phyloP scores from a whole-genome alignment of 139 green algal species.

The Tetraselmis striata region DNA sequence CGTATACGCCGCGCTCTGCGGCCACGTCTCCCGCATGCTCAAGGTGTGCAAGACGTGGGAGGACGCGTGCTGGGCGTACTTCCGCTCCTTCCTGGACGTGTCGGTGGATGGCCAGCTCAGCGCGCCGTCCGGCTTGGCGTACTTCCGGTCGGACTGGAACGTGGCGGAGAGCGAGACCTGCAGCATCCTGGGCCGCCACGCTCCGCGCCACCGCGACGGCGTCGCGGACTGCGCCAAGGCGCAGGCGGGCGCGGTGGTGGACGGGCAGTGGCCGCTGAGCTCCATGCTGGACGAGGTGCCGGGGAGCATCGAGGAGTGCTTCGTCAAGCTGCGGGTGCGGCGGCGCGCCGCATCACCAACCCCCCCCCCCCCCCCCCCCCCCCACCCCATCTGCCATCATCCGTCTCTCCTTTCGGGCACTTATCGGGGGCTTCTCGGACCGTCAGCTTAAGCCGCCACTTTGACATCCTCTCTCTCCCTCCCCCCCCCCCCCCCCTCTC shows the following conservation, averaged over 20 bases:
- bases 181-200: background rate
- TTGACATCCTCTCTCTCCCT: too few relatives aligned
- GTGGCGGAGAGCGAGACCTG: background rate
- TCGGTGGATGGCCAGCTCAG: background rate
- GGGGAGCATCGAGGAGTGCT: background rate
- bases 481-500: too few relatives aligned
- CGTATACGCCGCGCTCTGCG: constrained; percentile 1
- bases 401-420: too few relatives aligned
- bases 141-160: background rate
- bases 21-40: background rate
- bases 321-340: background rate
- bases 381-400: too few relatives aligned
- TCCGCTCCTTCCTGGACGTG: background rate
- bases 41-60: constrained; percentile 6
- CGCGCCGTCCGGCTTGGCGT: background rate
- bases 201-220: background rate
- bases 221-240: background rate
- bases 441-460: too few relatives aligned
- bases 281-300: background rate
- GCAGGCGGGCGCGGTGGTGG: background rate
- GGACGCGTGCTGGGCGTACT: constrained; percentile 2
- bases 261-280: background rate
- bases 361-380: too few relatives aligned
- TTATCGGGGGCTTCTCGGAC: too few relatives aligned
- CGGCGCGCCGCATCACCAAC: too few relatives aligned